Evolutionary conservation across 495 filamentous ascomycete genomes (phyloP).

Genomic region (Aspergillus indologenus): DNA sequence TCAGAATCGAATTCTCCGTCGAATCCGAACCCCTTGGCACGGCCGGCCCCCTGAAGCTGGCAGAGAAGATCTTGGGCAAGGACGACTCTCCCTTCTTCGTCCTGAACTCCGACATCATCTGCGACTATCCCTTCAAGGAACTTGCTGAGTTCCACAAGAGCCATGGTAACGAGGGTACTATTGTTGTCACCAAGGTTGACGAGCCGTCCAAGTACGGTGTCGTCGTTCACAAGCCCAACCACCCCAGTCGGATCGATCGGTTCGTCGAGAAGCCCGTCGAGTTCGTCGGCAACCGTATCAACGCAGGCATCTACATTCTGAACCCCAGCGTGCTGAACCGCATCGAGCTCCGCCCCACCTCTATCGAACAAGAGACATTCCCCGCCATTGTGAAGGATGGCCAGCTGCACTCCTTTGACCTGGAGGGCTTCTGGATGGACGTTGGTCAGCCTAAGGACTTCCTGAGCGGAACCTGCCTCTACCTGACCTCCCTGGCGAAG

Average conservation of each 20-base stretch:
- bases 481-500: conserved; percentile 90
- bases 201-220: conserved; percentile 99
- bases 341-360: conserved; percentile 95
- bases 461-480: conserved; percentile 92
- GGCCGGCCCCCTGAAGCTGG: conserved; percentile 92
- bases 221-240: conserved; percentile 93
- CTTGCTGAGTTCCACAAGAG: conserved; percentile 83
- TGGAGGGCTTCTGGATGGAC: conserved; percentile 99
- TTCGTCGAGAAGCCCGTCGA: conserved; percentile 99
- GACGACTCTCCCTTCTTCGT: conserved; percentile 96
- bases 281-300: conserved; percentile 99
- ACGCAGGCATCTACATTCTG: conserved; percentile 98
- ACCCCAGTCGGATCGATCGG: conserved; percentile 90
- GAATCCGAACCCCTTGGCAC: conserved; percentile 95
- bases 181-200: conserved; percentile 98
- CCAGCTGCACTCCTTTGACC: conserved; percentile 93
- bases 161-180: conserved; percentile 95
- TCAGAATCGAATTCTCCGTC: conserved; percentile 95
- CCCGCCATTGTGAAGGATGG: conserved; percentile 88
- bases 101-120: conserved; percentile 97
- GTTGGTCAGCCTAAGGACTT: conserved; percentile 99
- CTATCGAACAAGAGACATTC: conserved; percentile 99
- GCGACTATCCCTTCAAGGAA: conserved; percentile 93
- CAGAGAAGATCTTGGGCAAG: conserved; percentile 89
- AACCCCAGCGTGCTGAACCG: conserved; percentile 87